Conservation (phyloP, 805 yeast species). For the Pichia nanzhaoensis region DNA sequence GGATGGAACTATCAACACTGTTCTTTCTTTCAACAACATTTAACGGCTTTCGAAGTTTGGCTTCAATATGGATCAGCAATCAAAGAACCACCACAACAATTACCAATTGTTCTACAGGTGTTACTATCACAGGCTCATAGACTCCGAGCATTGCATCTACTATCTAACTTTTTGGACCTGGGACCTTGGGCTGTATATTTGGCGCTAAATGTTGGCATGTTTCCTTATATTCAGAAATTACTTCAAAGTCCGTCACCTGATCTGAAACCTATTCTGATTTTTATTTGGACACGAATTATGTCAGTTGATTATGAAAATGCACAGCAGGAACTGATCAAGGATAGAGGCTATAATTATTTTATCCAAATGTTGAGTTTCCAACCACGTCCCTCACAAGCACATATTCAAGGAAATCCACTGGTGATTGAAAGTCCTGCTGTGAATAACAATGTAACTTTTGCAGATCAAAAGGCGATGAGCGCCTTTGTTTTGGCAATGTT, state of each 20-base stretch:
- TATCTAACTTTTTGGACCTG: conserved; percentile 80
- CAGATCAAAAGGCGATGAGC: conserved; percentile 92
- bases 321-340: conserved; percentile 87
- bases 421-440: conserved; percentile 30
- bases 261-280: conserved; percentile 85
- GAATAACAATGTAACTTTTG: conserved; percentile 37
- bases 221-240: conserved; percentile 86
- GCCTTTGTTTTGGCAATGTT: conserved; percentile 84
- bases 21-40: conserved; percentile 90
- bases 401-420: conserved; percentile 19
- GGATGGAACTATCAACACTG: conserved; percentile 71
- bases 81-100: conserved; percentile 85
- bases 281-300: conserved; percentile 97
- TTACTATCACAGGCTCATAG: conserved; percentile 91
- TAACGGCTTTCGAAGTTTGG: conserved; percentile 97
- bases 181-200: conserved; percentile 98
- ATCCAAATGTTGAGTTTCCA: conserved; percentile 61
- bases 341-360: conserved; percentile 84
- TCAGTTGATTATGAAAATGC: conserved; percentile 87
- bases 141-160: conserved; percentile 73
- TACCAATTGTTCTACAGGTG: conserved; percentile 91
- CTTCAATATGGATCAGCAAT: conserved; percentile 81
- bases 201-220: conserved; percentile 89
- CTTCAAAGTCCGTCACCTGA: conserved; percentile 95
- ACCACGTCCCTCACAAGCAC: conserved; percentile 19